A percentile compares a stretch with the other conserved stretches of the same genome.
Evolutionary conservation across 306 rosid genomes (phyloP).

Genomic region (Coriaria nepalensis): DNA sequence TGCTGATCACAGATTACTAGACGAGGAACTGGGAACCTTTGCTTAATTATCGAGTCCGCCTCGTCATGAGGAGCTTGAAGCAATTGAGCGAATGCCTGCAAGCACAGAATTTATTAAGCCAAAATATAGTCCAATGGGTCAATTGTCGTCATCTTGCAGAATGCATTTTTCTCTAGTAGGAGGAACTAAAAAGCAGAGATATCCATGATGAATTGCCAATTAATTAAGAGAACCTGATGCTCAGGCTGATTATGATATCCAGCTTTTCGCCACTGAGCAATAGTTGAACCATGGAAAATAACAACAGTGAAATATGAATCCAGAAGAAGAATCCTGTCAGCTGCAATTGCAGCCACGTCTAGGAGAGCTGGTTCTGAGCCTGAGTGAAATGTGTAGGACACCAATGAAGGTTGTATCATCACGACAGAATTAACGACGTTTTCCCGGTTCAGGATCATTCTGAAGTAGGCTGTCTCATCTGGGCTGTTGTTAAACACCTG

Average conservation of each 20-base stretch:
- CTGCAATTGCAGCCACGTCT: conserved; percentile 88
- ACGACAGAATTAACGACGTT: conserved; percentile 89
- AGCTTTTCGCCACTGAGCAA: conserved; percentile 97
- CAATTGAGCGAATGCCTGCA: conserved; percentile 86
- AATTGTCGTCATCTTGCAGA: neutral
- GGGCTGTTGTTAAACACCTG: conserved; percentile 99
- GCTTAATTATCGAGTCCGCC: conserved; percentile 57
- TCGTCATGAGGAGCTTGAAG: conserved; percentile 76
- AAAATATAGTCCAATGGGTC: neutral
- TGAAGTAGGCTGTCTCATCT: conserved; percentile 91
- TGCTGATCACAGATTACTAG: conserved; percentile 91
- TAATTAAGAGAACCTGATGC: conserved; percentile 58
- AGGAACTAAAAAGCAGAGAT: neutral
- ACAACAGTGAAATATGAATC: conserved; percentile 84
- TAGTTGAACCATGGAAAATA: conserved; percentile 91
- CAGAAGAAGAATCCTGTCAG: conserved; percentile 78
- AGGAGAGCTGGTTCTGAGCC: conserved; percentile 93
- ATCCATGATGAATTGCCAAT: neutral
- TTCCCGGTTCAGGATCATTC: conserved; percentile 93
- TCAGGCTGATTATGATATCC: conserved; percentile 77
- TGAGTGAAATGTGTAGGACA: conserved; percentile 82
- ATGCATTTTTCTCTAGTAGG: neutral
- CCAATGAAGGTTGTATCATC: conserved; percentile 95
- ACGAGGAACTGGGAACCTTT: conserved; percentile 96
- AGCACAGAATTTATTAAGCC: conserved; percentile 8